Percentiles rank a stretch among this genome's conserved stretches.
phyloP scores from a whole-genome alignment of 1,284 basidiomycete species.

The Ustilago vetiveriae region DNA sequence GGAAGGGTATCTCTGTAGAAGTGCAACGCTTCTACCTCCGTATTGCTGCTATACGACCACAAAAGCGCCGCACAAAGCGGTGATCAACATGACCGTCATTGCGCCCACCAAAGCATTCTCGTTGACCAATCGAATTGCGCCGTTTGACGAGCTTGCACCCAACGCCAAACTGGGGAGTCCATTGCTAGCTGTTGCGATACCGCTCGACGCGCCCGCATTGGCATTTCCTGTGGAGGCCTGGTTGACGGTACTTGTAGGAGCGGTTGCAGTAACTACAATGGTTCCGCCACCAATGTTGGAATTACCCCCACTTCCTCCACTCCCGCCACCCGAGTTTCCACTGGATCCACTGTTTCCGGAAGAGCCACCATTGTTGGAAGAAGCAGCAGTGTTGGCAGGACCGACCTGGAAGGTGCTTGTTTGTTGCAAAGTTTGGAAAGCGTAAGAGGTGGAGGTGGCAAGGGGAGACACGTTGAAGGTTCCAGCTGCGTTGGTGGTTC shows the following conservation, averaged over 20 bases:
- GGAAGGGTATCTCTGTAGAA: conserved; percentile 2
- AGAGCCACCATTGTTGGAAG: not conserved
- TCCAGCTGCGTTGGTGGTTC: conserved; percentile 54
- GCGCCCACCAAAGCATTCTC: not conserved
- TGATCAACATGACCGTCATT: not conserved
- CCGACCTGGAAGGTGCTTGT: conserved; percentile 35
- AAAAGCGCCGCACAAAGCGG: not conserved
- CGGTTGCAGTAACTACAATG: conserved; percentile 27
- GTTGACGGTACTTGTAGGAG: conserved; percentile 13
- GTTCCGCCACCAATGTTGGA: conserved; percentile 15
- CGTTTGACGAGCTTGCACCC: conserved; percentile 9
- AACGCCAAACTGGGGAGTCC: conserved; percentile 16
- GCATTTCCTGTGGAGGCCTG: not conserved
- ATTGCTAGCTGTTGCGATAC: conserved; percentile 3
- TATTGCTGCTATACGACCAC: conserved; percentile 1
- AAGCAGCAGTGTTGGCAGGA: conserved; percentile 1
- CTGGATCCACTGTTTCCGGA: not conserved
- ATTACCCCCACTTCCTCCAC: too few species aligned
- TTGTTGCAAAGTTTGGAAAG: conserved; percentile 26
- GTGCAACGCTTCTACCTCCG: not conserved
- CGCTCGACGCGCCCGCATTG: not conserved
- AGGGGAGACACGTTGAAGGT: conserved; percentile 56
- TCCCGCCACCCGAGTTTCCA: not conserved
- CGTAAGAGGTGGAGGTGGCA: conserved; percentile 37
- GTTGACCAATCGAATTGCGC: not conserved